A percentile compares a stretch with the other conserved stretches of the same genome.
phyloP scores from a whole-genome alignment of 1,139 yeast species.

The Pichia sp. region DNA sequence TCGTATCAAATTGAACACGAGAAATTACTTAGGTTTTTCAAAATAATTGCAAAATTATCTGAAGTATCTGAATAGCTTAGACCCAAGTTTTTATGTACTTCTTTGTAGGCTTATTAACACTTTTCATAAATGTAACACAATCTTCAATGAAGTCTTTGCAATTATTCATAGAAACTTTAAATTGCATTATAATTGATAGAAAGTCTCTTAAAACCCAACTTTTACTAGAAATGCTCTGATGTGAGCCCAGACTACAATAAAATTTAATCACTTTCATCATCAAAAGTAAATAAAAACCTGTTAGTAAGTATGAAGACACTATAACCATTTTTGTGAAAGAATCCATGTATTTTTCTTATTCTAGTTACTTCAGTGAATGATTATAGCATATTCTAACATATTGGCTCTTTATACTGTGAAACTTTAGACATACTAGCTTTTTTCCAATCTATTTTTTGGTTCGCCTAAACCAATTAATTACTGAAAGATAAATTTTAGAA shows the following conservation, averaged over 20 bases:
- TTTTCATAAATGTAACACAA: slow-evolving; percentile 46
- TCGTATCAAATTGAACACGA: slow-evolving; percentile 38
- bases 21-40: slow-evolving; percentile 33
- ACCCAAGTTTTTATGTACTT: slow-evolving; percentile 30
- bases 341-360: slow-evolving; percentile 21
- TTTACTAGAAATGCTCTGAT: slow-evolving; percentile 58
- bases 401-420: no score
- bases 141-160: slow-evolving; percentile 44
- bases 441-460: no score
- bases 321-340: slow-evolving; percentile 19
- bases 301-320: slow-evolving; percentile 44
- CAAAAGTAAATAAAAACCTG: slow-evolving; percentile 40
- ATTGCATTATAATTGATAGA: slow-evolving; percentile 43
- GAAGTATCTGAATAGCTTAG: slow-evolving; percentile 45
- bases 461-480: no score
- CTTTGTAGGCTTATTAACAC: slow-evolving; percentile 48
- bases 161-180: slow-evolving; percentile 38
- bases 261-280: slow-evolving; percentile 42
- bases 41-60: slow-evolving; percentile 36
- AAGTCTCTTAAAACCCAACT: slow-evolving; percentile 42
- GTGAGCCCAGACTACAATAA: slow-evolving; percentile 83
- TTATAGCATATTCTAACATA: no score
- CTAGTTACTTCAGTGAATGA: no score
- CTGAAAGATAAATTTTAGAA: no score
- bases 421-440: no score